These are phyloP conservation scores for Colletotrichum horii DNA, from an alignment of 2,329 filamentous ascomycete genomes.

Conservation along the genomic window DNA sequence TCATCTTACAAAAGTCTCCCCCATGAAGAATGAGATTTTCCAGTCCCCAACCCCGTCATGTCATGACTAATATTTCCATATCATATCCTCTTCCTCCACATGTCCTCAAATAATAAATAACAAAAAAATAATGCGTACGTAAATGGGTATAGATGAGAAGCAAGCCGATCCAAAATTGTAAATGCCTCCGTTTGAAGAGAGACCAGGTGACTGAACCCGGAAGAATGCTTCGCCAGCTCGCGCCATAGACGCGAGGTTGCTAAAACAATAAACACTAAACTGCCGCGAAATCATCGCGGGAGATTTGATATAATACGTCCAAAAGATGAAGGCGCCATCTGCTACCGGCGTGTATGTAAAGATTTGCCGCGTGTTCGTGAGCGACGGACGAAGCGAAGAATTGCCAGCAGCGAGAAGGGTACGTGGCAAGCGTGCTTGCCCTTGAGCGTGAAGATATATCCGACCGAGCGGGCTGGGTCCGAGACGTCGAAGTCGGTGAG, in stretches of 20 bases:
- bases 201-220: not conserved
- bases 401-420: slow-evolving; percentile 14
- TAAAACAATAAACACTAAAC: slow-evolving; percentile 25
- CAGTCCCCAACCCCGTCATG: not conserved
- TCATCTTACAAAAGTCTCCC: not conserved
- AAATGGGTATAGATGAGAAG: slow-evolving; percentile 25
- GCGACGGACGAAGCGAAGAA: slow-evolving; percentile 17
- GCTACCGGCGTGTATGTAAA: slow-evolving; percentile 13
- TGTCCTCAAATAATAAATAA: slow-evolving; percentile 1
- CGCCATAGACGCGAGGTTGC: not conserved
- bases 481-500: slow-evolving; percentile 36
- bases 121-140: slow-evolving; percentile 20
- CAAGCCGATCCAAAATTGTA: slow-evolving; percentile 16
- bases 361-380: slow-evolving; percentile 13
- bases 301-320: not conserved
- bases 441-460: not conserved
- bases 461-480: slow-evolving; percentile 23
- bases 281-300: not conserved
- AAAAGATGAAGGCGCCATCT: slow-evolving; percentile 9
- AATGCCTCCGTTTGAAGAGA: not conserved
- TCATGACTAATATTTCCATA: slow-evolving; percentile 16
- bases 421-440: slow-evolving; percentile 11
- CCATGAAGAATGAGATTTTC: slow-evolving; percentile 9
- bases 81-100: slow-evolving; percentile 10
- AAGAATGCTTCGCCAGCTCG: slow-evolving; percentile 19